A percentile compares a stretch with the other conserved stretches of the same genome.
Evolutionary conservation across 306 rosid genomes (phyloP).

Genomic region (Dryas alaskensis): DNA sequence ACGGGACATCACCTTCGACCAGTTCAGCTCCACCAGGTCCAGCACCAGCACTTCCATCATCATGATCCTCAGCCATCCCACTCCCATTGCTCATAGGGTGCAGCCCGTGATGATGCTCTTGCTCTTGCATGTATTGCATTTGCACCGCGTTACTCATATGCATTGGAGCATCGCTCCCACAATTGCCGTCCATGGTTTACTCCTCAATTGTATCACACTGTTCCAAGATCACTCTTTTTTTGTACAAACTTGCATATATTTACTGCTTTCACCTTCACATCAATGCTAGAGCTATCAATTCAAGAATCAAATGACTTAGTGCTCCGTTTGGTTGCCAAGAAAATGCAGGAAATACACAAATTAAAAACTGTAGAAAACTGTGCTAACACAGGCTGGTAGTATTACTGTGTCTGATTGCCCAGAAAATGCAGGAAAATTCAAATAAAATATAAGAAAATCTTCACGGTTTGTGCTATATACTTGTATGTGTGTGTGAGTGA

Average conservation of each 20-base stretch:
- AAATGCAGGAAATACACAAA: neutral
- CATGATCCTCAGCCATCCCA: constrained; percentile 48
- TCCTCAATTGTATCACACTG: neutral
- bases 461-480: neutral
- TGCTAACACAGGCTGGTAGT: neutral
- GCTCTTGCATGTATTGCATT: constrained; percentile 50
- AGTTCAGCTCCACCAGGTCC: constrained; percentile 37
- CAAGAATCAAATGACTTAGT: neutral
- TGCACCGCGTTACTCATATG: constrained; percentile 44
- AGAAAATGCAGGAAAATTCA: neutral
- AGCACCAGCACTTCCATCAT: constrained; percentile 33
- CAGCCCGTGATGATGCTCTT: constrained; percentile 49
- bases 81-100: constrained; percentile 59
- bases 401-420: neutral
- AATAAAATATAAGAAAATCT: neutral
- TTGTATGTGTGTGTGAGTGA: neutral
- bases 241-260: neutral
- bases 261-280: neutral
- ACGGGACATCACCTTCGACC: constrained; percentile 47
- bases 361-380: neutral
- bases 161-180: constrained; percentile 46
- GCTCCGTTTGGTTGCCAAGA: neutral
- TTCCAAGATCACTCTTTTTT: neutral
- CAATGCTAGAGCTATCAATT: constrained; percentile 6
- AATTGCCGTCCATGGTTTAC: constrained; percentile 52